Base-by-base conservation (phyloP, 176 grass and related monocot genomes). In the Hyparrhenia diplandra region DNA sequence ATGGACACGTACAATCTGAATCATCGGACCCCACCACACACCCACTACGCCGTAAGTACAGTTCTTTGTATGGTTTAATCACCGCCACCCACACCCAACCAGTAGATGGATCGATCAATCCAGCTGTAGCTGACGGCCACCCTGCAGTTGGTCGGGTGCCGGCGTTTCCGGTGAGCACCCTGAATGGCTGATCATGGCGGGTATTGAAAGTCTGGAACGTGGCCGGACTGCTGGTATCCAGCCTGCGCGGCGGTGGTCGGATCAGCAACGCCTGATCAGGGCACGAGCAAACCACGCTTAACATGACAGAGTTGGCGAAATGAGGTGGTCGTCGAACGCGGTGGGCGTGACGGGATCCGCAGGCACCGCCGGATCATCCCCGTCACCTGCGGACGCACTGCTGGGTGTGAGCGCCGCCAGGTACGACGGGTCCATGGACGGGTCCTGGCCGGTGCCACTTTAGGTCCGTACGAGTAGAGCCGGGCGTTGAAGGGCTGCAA, bases 261-360 rank as follows among this genome's bases (percentile, higher is more conserved):
- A 51, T 87, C 90, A 6, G 71, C 0, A 99, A 70, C 8, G 93
- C 82, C 70, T 96, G 90, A 58, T 99, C 97, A 14, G 97, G 94
- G 25, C n/a, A 64, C 21, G 91, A 99, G 90, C 27, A 96, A 76
- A 6, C 97, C 93, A 3, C 97, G 91, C 70, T 85, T 88, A n/a
- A 76, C 67, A 9, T n/a, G n/a, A 87, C 82, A 24, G 96, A 4
- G 69, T 36, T 55, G 32, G 80, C 72, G 89, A 71, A 99, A 84
- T 99, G 96, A 76, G 13, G 90, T 91, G n/a, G n/a, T n/a, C n/a
- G 85, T 99, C 97, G 49, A 99, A 96, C 13, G 74, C 12, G 62
- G 55, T 77, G 13, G 93, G 90, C 2, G 88, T 96, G 12, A 77
- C 84, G 13, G 93, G 91, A 60, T 99, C 97, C 80, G 96, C 78